Conservation (phyloP, 345 rosid species). For the Fremontodendron californicum region DNA sequence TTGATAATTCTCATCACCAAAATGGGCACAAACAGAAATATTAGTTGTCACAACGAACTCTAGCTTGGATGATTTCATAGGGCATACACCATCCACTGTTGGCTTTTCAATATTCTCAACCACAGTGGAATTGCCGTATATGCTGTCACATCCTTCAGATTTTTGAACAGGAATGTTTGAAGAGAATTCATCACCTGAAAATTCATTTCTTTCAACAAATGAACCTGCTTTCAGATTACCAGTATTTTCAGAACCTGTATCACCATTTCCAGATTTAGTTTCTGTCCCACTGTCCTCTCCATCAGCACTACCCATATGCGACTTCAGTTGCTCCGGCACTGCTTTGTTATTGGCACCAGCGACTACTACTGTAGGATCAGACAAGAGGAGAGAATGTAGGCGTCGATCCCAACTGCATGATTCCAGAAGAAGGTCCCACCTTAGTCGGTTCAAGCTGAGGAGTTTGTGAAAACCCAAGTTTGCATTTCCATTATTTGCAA, state of each 20-base stretch:
- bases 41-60: conserved; percentile 6
- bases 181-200: conserved; percentile 37
- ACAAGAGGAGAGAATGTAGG: conserved; percentile 52
- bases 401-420: conserved; percentile 76
- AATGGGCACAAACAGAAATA: conserved; percentile 10
- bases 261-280: conserved; percentile 22
- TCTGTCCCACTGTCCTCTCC: conserved; percentile 15
- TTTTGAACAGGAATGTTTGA: conserved; percentile 33
- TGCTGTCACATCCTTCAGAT: conserved; percentile 20
- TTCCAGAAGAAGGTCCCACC: conserved; percentile 84
- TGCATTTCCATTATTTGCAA: conserved; percentile 39
- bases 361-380: conserved; percentile 40
- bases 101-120: conserved; percentile 31
- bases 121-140: conserved; percentile 13
- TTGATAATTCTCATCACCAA: conserved; percentile 15
- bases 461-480: conserved; percentile 41
- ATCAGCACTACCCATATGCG: conserved; percentile 17
- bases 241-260: conserved; percentile 22
- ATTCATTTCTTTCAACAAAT: conserved; percentile 26
- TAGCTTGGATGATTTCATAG: conserved; percentile 5
- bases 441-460: conserved; percentile 58
- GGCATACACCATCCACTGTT: conserved; percentile 16
- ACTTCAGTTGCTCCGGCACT: conserved; percentile 24
- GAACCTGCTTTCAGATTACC: conserved; percentile 22
- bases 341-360: conserved; percentile 31